Percentiles rank a stretch among this genome's conserved stretches.
Evolutionary conservation across 768 basidiomycete genomes (phyloP).

Genomic region (Panellus pusillus): DNA sequence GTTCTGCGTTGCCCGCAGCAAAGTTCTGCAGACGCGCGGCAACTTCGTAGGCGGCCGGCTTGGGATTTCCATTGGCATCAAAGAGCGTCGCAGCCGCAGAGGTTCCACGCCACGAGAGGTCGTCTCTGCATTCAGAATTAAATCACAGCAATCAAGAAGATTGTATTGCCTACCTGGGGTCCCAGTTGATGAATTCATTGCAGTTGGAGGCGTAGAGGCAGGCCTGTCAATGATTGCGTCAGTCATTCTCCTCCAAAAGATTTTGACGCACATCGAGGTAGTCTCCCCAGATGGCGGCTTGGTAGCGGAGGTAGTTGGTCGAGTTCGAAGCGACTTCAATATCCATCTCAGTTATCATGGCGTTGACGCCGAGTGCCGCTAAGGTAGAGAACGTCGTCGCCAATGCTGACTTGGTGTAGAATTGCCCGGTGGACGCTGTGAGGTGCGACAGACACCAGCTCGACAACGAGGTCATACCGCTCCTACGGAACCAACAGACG

Average conservation of each 20-base stretch:
- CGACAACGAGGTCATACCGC: constrained; percentile 70
- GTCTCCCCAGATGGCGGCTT: constrained; percentile 19
- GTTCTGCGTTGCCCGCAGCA: constrained; percentile 10
- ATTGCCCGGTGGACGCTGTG: constrained; percentile 8
- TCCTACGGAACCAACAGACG: constrained; percentile 80
- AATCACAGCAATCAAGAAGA: neutral
- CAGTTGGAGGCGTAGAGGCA: constrained; percentile 18
- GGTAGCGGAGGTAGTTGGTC: constrained; percentile 7
- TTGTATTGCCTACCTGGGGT: constrained; percentile 2
- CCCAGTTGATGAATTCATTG: constrained; percentile 19
- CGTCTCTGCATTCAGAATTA: constrained; percentile 3
- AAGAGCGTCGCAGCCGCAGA: constrained; percentile 19
- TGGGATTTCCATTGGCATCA: constrained; percentile 14
- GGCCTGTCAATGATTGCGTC: neutral
- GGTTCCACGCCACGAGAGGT: constrained; percentile 18
- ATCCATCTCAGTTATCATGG: constrained; percentile 19
- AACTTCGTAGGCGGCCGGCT: constrained; percentile 18
- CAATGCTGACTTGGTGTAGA: constrained; percentile 13
- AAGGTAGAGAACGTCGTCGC: constrained; percentile 15
- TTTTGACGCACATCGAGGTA: constrained; percentile 12
- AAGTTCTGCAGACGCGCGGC: constrained; percentile 16
- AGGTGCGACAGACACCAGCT: constrained; percentile 45
- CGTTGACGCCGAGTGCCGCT: constrained; percentile 8
- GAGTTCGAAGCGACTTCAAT: constrained; percentile 1
- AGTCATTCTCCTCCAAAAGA: neutral